A percentile compares a stretch with the other conserved stretches of the same genome.
These are phyloP conservation scores for Leccinum fallax DNA, from an alignment of 1,284 basidiomycete species.

Conservation along the genomic window DNA sequence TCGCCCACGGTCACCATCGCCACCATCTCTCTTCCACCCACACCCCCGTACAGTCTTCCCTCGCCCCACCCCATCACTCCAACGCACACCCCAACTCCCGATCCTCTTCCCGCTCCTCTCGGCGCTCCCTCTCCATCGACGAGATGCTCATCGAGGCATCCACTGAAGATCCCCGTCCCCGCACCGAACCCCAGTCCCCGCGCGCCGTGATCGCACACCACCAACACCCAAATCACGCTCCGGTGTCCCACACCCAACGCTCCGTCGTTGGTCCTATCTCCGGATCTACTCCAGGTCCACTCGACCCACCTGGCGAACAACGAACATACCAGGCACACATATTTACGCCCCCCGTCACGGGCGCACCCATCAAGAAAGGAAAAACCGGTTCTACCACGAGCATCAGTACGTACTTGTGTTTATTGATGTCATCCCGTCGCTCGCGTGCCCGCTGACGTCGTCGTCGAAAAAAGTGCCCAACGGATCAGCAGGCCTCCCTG, in stretches of 20 bases:
- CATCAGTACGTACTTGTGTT: slow-evolving; percentile 22
- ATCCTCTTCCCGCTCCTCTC: slow-evolving; percentile 36
- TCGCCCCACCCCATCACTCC: slow-evolving; percentile 15
- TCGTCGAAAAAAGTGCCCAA: slow-evolving; percentile 21
- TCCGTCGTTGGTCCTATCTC: slow-evolving; percentile 21
- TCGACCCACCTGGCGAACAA: slow-evolving; percentile 42
- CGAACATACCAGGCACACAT: slow-evolving; percentile 64
- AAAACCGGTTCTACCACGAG: slow-evolving; percentile 41
- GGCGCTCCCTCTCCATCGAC: slow-evolving; percentile 49
- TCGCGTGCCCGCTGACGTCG: slow-evolving; percentile 19
- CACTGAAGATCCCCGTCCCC: slow-evolving; percentile 36
- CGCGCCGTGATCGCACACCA: slow-evolving; percentile 36
- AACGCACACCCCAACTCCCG: slow-evolving; percentile 27
- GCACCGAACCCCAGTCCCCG: slow-evolving; percentile 35
- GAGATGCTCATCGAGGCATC: slow-evolving; percentile 65
- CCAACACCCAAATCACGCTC: slow-evolving; percentile 31
- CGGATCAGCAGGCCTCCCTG: slow-evolving; percentile 24
- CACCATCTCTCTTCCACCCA: slow-evolving; percentile 26
- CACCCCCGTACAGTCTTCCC: slow-evolving; percentile 14
- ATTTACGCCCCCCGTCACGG: slow-evolving; percentile 68
- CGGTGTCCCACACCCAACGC: slow-evolving; percentile 20
- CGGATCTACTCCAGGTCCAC: slow-evolving; percentile 31
- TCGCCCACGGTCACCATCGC: slow-evolving; percentile 25
- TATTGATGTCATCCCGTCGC: neutral
- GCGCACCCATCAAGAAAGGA: slow-evolving; percentile 63